phyloP scores from a whole-genome alignment of 148 eudicot species.

The Rhododendron mucronatum region DNA sequence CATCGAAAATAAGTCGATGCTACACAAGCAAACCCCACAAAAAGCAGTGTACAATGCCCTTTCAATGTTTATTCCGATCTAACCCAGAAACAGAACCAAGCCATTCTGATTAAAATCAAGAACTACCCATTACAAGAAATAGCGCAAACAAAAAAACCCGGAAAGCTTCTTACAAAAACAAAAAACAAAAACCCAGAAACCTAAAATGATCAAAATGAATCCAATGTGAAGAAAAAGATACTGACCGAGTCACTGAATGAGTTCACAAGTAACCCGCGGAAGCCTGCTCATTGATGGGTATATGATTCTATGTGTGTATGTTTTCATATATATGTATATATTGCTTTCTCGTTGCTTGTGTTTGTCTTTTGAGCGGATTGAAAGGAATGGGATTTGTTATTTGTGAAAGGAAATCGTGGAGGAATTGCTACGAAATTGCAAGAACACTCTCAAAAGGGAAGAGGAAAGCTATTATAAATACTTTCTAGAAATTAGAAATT shows the following conservation, averaged over 20 bases:
- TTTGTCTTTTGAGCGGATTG: neutral
- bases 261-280: constrained; percentile 8
- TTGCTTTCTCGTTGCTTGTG: neutral
- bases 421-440: neutral
- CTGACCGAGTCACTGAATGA: constrained; percentile 12
- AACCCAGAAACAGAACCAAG: neutral
- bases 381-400: constrained; percentile 10
- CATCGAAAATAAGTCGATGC: constrained; percentile 1
- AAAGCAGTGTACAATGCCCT: neutral
- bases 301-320: neutral
- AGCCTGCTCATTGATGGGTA: constrained; percentile 5
- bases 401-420: neutral
- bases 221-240: neutral
- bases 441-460: neutral
- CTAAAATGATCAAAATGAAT: constrained; percentile 12
- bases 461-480: neutral
- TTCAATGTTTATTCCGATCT: neutral
- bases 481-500: neutral
- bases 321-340: neutral
- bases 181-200: constrained; percentile 19
- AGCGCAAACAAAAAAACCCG: constrained; percentile 14
- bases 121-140: neutral
- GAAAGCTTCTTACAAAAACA: neutral
- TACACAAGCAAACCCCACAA: neutral
- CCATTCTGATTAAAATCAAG: neutral